Conservation (phyloP, 108 stramenopile species). For the Pseudonitzschia multiseries region DNA sequence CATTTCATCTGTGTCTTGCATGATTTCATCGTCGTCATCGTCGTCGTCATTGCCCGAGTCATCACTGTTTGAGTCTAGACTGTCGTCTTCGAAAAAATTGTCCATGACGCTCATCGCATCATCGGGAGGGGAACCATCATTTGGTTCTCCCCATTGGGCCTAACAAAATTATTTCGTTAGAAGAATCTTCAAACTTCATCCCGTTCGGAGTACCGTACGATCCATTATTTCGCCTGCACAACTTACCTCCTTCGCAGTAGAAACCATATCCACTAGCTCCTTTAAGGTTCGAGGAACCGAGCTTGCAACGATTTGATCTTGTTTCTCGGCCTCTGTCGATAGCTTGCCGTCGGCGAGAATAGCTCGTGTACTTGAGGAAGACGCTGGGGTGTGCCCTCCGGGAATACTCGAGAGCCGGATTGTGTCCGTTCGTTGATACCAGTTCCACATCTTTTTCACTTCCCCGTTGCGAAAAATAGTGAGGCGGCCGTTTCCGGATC, state of each 20-base stretch:
- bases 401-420: constrained; percentile 21
- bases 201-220: not conserved
- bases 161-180: not conserved
- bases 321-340: not conserved
- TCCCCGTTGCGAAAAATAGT: constrained; percentile 73
- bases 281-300: constrained; percentile 40
- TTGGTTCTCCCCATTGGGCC: constrained; percentile 72
- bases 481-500: constrained; percentile 58
- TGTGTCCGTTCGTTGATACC: constrained; percentile 46
- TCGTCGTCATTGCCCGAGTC: constrained; percentile 48
- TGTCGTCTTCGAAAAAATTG: constrained; percentile 49
- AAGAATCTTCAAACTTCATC: not conserved
- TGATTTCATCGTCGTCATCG: constrained; percentile 36
- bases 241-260: constrained; percentile 53
- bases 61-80: constrained; percentile 33
- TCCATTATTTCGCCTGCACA: not conserved
- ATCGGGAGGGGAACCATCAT: constrained; percentile 23
- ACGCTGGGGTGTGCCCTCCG: constrained; percentile 3
- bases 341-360: constrained; percentile 1
- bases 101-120: constrained; percentile 40
- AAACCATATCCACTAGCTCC: constrained; percentile 69
- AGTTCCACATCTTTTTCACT: constrained; percentile 69
- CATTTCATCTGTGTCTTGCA: constrained; percentile 24
- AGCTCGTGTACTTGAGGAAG: constrained; percentile 5
- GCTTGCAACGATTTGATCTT: not conserved